phyloP scores from a whole-genome alignment of 345 rosid species.

The Garcia nutans region DNA sequence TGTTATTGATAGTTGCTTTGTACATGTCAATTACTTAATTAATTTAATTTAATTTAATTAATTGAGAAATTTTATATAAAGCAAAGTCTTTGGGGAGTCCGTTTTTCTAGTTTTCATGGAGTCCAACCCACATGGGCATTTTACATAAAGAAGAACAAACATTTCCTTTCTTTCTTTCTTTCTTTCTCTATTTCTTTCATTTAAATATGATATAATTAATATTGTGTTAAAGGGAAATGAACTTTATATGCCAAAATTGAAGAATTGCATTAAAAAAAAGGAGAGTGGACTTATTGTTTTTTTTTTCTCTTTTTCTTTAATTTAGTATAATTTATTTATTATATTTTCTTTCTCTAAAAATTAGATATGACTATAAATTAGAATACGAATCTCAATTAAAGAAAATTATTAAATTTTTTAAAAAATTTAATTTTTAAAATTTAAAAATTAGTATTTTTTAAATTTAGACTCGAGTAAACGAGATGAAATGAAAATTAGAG shows the following conservation, averaged over 20 bases:
- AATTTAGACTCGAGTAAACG: no score
- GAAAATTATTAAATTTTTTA: no score
- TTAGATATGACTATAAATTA: background rate
- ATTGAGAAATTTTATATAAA: no score
- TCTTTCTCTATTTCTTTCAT: background rate
- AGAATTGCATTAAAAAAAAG: no score
- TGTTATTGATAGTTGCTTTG: conserved; percentile 42
- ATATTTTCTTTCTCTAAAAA: background rate
- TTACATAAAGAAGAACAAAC: conserved; percentile 33
- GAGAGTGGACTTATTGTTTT: background rate
- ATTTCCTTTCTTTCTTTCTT: conserved; percentile 13
- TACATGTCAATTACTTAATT: conserved; percentile 16
- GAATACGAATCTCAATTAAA: no score
- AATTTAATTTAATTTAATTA: background rate
- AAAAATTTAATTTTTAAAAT: no score
- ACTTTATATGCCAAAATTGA: background rate
- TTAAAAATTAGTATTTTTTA: no score
- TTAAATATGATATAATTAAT: background rate
- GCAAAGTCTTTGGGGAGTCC: background rate
- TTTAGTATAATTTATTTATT: no score
- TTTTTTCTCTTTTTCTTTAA: background rate
- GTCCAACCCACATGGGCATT: conserved; percentile 56
- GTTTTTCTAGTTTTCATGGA: conserved; percentile 34
- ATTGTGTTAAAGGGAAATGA: background rate
- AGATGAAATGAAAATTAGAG: background rate